A percentile compares a stretch with the other conserved stretches of the same genome.
phyloP scores from a whole-genome alignment of 805 yeast species.

The Clavispora carvajalis region DNA sequence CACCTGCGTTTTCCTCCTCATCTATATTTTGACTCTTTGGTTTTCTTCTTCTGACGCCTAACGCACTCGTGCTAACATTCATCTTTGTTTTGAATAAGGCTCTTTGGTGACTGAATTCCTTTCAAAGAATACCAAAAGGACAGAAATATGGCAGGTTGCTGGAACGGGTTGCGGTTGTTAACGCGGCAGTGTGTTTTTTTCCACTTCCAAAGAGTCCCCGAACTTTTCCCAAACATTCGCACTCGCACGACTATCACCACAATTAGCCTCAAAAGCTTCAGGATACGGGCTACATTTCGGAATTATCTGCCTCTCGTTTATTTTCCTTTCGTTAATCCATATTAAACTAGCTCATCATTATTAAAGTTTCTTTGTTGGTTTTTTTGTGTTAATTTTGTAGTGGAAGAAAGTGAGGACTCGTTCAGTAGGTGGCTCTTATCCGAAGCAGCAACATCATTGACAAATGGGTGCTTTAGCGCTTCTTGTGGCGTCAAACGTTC shows the following conservation, averaged over 20 bases:
- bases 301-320: not conserved
- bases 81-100: constrained; percentile 17
- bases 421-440: not conserved
- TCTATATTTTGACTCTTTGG: constrained; percentile 54
- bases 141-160: not conserved
- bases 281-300: not conserved
- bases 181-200: not conserved
- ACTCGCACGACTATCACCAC: not conserved
- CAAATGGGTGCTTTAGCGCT: constrained; percentile 87
- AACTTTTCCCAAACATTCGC: not conserved
- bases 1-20: constrained; percentile 90
- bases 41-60: constrained; percentile 75
- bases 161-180: not conserved
- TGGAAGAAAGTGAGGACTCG: not conserved
- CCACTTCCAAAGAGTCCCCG: not conserved
- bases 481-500: constrained; percentile 98
- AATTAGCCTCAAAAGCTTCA: not conserved
- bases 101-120: not conserved
- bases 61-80: constrained; percentile 87
- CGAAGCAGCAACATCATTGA: constrained; percentile 32
- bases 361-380: not conserved
- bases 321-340: too few species aligned
- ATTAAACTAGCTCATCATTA: not conserved
- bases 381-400: not conserved
- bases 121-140: not conserved